Conservation (phyloP, 768 basidiomycete genomes). For the Tylopilus intermedius region DNA sequence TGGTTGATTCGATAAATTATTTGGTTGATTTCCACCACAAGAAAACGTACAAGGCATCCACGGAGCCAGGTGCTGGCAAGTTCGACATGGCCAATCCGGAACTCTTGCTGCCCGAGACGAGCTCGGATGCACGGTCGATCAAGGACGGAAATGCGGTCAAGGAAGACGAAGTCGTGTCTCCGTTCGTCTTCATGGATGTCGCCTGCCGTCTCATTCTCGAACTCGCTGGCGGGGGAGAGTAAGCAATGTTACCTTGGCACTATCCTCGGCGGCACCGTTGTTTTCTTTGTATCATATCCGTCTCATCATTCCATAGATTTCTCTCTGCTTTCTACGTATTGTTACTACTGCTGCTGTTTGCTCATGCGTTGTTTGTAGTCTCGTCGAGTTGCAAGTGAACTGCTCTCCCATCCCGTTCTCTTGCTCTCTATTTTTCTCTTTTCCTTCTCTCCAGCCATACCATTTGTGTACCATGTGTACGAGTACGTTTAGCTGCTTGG, state of each 20-base stretch:
- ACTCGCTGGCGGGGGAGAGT: constrained; percentile 68
- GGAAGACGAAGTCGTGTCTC: constrained; percentile 69
- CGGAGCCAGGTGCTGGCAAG: constrained; percentile 60
- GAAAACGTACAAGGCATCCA: constrained; percentile 80
- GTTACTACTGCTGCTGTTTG: constrained; percentile 10
- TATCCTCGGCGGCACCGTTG: not conserved
- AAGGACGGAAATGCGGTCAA: constrained; percentile 40
- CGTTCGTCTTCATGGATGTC: constrained; percentile 96
- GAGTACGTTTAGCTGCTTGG: constrained; percentile 13
- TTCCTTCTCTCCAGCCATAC: constrained; percentile 12
- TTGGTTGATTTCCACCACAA: constrained; percentile 98
- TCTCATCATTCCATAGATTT: constrained; percentile 13
- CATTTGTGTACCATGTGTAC: constrained; percentile 12
- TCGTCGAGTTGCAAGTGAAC: not conserved
- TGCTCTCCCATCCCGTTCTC: not conserved
- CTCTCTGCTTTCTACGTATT: constrained; percentile 5
- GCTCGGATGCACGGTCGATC: constrained; percentile 54
- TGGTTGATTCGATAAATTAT: constrained; percentile 94
- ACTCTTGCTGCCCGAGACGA: constrained; percentile 37
- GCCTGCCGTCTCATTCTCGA: constrained; percentile 92
- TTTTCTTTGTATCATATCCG: constrained; percentile 6
- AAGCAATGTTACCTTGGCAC: not conserved
- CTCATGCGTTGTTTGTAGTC: constrained; percentile 9
- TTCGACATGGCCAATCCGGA: constrained; percentile 56
- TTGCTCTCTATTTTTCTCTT: not conserved